Percentiles rank a stretch among this genome's conserved stretches.
Evolutionary conservation across 2,329 filamentous ascomycete genomes (phyloP).

Genomic region (Cadophora malorum): DNA sequence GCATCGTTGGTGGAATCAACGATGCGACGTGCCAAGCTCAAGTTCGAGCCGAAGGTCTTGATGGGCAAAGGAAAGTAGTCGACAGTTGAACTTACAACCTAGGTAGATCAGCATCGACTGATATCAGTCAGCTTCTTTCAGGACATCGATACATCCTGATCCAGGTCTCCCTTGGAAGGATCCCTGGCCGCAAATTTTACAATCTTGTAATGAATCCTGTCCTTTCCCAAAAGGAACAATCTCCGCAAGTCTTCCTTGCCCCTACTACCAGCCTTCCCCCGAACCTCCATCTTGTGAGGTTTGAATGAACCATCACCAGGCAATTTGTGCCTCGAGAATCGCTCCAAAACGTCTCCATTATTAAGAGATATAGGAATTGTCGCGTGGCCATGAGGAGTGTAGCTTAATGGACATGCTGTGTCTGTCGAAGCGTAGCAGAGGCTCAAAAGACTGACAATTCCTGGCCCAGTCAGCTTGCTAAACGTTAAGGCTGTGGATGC

Average conservation of each 20-base stretch:
- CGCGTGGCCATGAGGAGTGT: constrained; percentile 19
- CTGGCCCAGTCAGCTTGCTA: constrained; percentile 26
- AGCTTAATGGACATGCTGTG: constrained; percentile 23
- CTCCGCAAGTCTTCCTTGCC: constrained; percentile 32
- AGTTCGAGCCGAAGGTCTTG: not conserved
- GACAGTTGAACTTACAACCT: not conserved
- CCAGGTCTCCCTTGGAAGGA: constrained; percentile 3
- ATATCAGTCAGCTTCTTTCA: constrained; percentile 12
- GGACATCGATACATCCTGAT: constrained; percentile 39
- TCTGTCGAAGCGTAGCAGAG: constrained; percentile 35
- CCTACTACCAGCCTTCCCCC: constrained; percentile 24
- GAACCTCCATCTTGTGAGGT: constrained; percentile 39
- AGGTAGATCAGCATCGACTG: not conserved
- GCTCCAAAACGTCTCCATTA: constrained; percentile 33
- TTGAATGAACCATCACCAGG: constrained; percentile 32
- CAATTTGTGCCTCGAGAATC: constrained; percentile 33
- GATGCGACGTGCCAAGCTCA: not conserved
- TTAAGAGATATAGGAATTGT: constrained; percentile 23
- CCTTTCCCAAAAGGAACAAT: constrained; percentile 40
- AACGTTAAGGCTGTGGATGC: not conserved
- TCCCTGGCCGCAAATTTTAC: constrained; percentile 30
- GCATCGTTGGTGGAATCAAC: not conserved
- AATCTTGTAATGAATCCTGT: constrained; percentile 41
- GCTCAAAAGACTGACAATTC: constrained; percentile 35
- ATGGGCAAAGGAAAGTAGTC: not conserved